Evolutionary conservation across 2,329 filamentous ascomycete genomes (phyloP).

Genomic region (Ophiocordyceps sinensis): DNA sequence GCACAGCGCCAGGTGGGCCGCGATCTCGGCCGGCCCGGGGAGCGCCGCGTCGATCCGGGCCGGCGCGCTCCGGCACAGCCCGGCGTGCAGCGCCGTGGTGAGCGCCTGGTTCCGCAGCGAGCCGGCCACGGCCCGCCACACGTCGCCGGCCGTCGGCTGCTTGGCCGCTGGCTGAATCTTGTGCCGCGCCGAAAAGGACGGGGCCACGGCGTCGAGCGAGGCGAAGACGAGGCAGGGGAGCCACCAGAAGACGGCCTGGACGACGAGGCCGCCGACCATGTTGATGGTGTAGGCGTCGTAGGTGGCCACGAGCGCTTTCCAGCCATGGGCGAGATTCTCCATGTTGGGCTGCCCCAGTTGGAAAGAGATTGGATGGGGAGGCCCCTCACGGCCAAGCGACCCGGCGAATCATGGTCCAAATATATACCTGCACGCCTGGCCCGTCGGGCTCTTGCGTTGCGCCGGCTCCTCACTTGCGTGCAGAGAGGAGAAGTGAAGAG

Average conservation of each 20-base stretch:
- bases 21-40: conserved; percentile 20
- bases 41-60: conserved; percentile 19
- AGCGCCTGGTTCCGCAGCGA: conserved; percentile 33
- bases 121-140: conserved; percentile 26
- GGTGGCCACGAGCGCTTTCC: conserved; percentile 9
- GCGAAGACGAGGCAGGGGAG: conserved; percentile 26
- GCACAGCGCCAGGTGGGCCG: conserved; percentile 25
- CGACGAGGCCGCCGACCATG: conserved; percentile 21
- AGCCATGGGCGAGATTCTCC: conserved; percentile 2
- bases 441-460: too few species aligned
- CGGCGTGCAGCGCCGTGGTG: conserved; percentile 17
- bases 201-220: conserved; percentile 26
- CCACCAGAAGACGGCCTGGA: conserved; percentile 33
- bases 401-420: too few species aligned
- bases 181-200: conserved; percentile 32
- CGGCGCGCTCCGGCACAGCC: conserved; percentile 6
- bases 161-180: conserved; percentile 38
- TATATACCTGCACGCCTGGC: too few species aligned
- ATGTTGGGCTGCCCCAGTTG: too few species aligned
- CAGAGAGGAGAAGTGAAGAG: too few species aligned
- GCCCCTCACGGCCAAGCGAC: too few species aligned
- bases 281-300: conserved; percentile 21
- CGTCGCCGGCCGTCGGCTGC: conserved; percentile 30
- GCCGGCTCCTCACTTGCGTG: too few species aligned
- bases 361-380: too few species aligned